A percentile compares a stretch with the other conserved stretches of the same genome.
Conservation (phyloP, 2,329 filamentous ascomycete species). For the Pseudofabraea citricarpa region DNA sequence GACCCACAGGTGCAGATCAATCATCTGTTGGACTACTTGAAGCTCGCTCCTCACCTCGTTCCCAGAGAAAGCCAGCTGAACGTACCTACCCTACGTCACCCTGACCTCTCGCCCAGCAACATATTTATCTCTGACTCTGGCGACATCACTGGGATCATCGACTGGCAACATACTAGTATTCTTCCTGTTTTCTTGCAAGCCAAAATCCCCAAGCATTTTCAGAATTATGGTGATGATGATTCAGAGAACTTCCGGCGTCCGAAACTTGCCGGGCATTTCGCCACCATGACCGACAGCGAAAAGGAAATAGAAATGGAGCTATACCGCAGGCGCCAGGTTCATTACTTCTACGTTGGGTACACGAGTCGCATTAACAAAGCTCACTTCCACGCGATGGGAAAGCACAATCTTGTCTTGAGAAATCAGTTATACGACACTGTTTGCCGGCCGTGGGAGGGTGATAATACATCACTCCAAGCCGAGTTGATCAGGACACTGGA, state of each 20-base stretch:
- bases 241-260: constrained; percentile 15
- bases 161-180: constrained; percentile 27
- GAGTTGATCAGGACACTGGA: constrained; percentile 13
- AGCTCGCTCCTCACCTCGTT: constrained; percentile 14
- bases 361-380: constrained; percentile 12
- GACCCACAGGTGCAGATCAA: constrained; percentile 13
- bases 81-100: constrained; percentile 13
- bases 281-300: constrained; percentile 10
- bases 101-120: constrained; percentile 23
- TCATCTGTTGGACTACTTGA: constrained; percentile 13
- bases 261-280: constrained; percentile 12
- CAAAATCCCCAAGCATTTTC: constrained; percentile 28
- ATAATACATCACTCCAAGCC: constrained; percentile 17
- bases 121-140: constrained; percentile 24
- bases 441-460: constrained; percentile 16
- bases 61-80: constrained; percentile 11
- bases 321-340: constrained; percentile 15
- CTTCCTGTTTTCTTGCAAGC: constrained; percentile 25
- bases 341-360: constrained; percentile 15
- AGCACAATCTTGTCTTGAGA: constrained; percentile 13
- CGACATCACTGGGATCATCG: constrained; percentile 26
- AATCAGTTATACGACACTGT: constrained; percentile 15
- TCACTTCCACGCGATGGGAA: constrained; percentile 13
- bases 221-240: constrained; percentile 29
- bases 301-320: constrained; percentile 15